phyloP scores from a whole-genome alignment of 108 stramenopile genomes.

The Stephanodiscus triporus region DNA sequence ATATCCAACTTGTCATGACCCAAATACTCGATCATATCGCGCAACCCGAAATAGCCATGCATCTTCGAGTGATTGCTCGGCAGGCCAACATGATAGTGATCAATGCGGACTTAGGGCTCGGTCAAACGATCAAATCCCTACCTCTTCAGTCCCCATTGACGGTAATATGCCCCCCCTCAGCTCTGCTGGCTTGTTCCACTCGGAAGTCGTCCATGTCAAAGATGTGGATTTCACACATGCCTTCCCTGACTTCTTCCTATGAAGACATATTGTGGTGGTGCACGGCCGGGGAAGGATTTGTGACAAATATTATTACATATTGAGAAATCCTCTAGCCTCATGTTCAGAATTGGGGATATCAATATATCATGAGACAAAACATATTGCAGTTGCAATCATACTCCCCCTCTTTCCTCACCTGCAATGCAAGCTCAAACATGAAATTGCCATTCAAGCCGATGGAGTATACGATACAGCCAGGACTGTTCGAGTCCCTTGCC shows the following conservation, averaged over 20 bases:
- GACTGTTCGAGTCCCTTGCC: slow-evolving; percentile 19
- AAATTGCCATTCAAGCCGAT: slow-evolving; percentile 59
- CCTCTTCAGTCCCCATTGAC: slow-evolving; percentile 59
- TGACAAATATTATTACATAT: too few relatives aligned
- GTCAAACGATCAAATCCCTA: background rate
- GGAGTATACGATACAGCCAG: slow-evolving; percentile 60
- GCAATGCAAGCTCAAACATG: slow-evolving; percentile 47
- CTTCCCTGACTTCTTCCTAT: slow-evolving; percentile 33
- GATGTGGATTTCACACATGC: slow-evolving; percentile 63
- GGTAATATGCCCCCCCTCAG: slow-evolving; percentile 52
- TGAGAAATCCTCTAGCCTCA: too few relatives aligned
- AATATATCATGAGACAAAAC: too few relatives aligned
- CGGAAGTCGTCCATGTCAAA: slow-evolving; percentile 60
- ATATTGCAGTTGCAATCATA: too few relatives aligned
- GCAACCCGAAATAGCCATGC: slow-evolving; percentile 16
- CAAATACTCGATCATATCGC: slow-evolving; percentile 50
- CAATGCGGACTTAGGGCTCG: slow-evolving; percentile 34
- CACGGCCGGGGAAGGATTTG: too few relatives aligned
- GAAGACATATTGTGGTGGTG: too few relatives aligned
- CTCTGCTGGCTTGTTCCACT: slow-evolving; percentile 25
- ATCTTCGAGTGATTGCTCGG: background rate
- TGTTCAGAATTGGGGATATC: too few relatives aligned
- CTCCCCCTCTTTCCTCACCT: too few relatives aligned
- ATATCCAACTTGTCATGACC: slow-evolving; percentile 55
- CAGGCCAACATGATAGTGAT: background rate